Evolutionary conservation across 2,329 filamentous ascomycete genomes (phyloP).

Genomic region (Furcasterigmium furcatum): DNA sequence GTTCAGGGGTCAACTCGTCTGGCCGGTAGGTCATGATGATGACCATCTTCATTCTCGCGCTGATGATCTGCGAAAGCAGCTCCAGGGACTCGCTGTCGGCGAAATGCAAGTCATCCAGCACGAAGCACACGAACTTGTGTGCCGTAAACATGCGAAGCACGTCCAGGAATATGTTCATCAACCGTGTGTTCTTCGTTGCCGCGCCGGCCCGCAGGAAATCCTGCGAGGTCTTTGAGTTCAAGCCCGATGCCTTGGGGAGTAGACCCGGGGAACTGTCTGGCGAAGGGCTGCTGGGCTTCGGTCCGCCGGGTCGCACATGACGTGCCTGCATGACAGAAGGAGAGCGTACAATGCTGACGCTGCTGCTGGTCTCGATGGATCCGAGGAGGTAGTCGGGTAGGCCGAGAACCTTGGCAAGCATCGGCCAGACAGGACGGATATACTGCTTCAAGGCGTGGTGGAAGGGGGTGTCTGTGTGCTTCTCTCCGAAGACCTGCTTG

Average conservation of each 20-base stretch:
- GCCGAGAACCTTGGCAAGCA: conserved; percentile 57
- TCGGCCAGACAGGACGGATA: conserved; percentile 61
- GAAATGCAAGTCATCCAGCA: conserved; percentile 85
- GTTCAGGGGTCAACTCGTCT: conserved; percentile 58
- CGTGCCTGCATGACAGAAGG: conserved; percentile 26
- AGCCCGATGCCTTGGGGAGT: conserved; percentile 23
- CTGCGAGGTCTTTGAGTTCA: conserved; percentile 45
- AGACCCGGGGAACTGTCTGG: conserved; percentile 39
- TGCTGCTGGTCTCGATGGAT: conserved; percentile 30
- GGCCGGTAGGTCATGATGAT: conserved; percentile 75
- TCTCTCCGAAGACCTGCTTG: conserved; percentile 65
- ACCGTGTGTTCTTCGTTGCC: conserved; percentile 63
- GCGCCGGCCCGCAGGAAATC: conserved; percentile 57
- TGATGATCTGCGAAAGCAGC: conserved; percentile 76
- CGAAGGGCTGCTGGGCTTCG: conserved; percentile 30
- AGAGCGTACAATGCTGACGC: conserved; percentile 13
- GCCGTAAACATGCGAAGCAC: conserved; percentile 77
- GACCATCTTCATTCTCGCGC: conserved; percentile 75
- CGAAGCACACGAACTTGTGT: conserved; percentile 85
- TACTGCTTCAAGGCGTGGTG: conserved; percentile 60
- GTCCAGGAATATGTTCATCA: conserved; percentile 87
- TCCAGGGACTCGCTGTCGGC: conserved; percentile 86
- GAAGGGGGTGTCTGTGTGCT: conserved; percentile 61
- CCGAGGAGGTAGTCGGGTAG: conserved; percentile 69
- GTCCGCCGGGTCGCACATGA: not conserved